Evolutionary conservation across 2,329 filamentous ascomycete genomes (phyloP).

Genomic region (Trichoderma sp.): DNA sequence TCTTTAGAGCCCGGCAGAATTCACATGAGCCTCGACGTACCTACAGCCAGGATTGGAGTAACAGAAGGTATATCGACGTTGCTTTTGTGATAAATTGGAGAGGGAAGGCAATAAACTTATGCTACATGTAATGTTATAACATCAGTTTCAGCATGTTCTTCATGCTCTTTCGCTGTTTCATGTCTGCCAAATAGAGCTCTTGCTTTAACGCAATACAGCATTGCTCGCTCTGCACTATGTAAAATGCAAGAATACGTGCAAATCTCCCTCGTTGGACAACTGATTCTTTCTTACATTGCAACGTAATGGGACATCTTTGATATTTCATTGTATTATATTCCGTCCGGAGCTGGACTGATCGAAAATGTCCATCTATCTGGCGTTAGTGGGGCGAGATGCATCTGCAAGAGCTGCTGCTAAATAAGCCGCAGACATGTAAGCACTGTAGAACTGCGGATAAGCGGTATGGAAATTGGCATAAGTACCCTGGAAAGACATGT

Average conservation of each 20-base stretch:
- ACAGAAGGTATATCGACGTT: background rate
- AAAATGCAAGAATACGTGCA: background rate
- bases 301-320: background rate
- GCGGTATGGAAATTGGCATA: background rate
- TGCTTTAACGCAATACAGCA: background rate
- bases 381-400: background rate
- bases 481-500: background rate
- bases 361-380: background rate
- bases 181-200: background rate
- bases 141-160: too few species aligned
- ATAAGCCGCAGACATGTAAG: background rate
- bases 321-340: background rate
- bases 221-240: background rate
- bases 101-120: too few species aligned
- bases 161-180: background rate
- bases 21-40: background rate
- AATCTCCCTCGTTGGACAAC: background rate
- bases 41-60: background rate
- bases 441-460: background rate
- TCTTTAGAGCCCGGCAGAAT: constrained; percentile 16
- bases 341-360: background rate
- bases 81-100: too few species aligned
- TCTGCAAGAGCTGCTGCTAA: background rate
- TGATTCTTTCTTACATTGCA: background rate
- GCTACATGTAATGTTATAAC: too few species aligned